phyloP scores from a whole-genome alignment of 2,329 filamentous ascomycete species.

The Stagonosporopsis chrysanthemi region DNA sequence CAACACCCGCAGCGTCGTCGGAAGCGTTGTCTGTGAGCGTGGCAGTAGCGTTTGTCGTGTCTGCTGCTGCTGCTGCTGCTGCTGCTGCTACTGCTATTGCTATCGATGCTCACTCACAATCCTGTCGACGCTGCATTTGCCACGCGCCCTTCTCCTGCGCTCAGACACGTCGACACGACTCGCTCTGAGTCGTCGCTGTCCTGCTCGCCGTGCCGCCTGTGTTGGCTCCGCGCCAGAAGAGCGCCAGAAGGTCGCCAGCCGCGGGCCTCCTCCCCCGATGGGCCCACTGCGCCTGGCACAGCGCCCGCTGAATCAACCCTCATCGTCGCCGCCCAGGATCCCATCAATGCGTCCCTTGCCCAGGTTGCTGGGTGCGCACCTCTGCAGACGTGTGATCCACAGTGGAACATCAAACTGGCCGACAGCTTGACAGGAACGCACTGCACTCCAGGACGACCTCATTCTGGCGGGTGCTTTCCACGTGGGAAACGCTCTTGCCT shows the following conservation, averaged over 20 bases:
- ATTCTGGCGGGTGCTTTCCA: constrained; percentile 17
- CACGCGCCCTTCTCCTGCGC: constrained; percentile 14
- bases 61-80: neutral
- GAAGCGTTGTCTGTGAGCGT: neutral
- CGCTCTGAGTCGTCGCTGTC: constrained; percentile 19
- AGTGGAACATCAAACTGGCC: constrained; percentile 15
- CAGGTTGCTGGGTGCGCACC: constrained; percentile 39
- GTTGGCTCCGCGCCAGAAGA: constrained; percentile 41
- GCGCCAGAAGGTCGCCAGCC: constrained; percentile 31
- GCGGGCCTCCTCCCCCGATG: constrained; percentile 46
- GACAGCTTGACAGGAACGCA: constrained; percentile 14
- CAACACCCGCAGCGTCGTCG: neutral
- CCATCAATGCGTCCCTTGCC: constrained; percentile 35
- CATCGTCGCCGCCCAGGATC: constrained; percentile 19
- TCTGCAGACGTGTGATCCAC: constrained; percentile 21
- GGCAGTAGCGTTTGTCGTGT: neutral
- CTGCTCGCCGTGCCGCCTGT: constrained; percentile 34
- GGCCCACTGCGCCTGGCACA: constrained; percentile 30
- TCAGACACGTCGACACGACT: constrained; percentile 23
- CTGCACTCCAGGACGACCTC: constrained; percentile 8
- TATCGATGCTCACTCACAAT: neutral
- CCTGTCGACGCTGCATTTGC: neutral
- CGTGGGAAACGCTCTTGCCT: constrained; percentile 12
- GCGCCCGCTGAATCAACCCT: constrained; percentile 24
- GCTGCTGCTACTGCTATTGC: neutral